Evolutionary conservation across 2,329 filamentous ascomycete species (phyloP), one percentile per base, ranked within the genome.

Genomic region (Fusarium begoniae): DNA sequence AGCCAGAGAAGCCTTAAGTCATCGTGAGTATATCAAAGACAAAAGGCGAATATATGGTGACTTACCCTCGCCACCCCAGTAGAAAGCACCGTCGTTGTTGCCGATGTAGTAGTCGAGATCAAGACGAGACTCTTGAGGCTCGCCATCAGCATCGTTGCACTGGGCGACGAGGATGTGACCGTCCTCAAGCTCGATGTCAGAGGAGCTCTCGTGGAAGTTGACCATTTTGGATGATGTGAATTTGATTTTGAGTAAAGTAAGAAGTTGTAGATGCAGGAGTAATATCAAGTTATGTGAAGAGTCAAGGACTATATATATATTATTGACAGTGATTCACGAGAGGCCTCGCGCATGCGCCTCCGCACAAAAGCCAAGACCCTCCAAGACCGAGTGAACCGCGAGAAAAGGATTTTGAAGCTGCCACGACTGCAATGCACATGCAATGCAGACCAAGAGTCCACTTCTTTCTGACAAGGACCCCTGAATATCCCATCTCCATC

Each of bases 31-130:
- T 13, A 8, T 65, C 5, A 40, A 20, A 11, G 11, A 17, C n/a
- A 15, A 8, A 2, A 1, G 4, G 8, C 2, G 3, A 8, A 24
- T 12, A 30, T 28, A 15, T 20, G 4, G 4, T 37, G 6, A 56
- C 77, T 28, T 71, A 81, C 80, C 75, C 24, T 72, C 55, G 8
- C 83, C 84, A 30, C 81, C 84, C 86, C 86, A 89, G 14, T 79
- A 41, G 73, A 88, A 88, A 64, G 75, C 40, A 17, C 87, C 88
- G 66, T 89, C 77, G 57, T 84, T 71, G 82, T 90, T 90, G 41
- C 88, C 87, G 55, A 90, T 82, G 75, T 80, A 77, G 6, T 81
- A 55, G 81, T 90, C 85, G 67, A 90, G 84, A 77, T 89, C 82
- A 59, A 88, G 77, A 35, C 87, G 82, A 37, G 83, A 75, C 30